Percentiles rank a stretch among this genome's conserved stretches.
Conservation (phyloP, 805 yeast genomes). For the Zygoascus biomembranicola region DNA sequence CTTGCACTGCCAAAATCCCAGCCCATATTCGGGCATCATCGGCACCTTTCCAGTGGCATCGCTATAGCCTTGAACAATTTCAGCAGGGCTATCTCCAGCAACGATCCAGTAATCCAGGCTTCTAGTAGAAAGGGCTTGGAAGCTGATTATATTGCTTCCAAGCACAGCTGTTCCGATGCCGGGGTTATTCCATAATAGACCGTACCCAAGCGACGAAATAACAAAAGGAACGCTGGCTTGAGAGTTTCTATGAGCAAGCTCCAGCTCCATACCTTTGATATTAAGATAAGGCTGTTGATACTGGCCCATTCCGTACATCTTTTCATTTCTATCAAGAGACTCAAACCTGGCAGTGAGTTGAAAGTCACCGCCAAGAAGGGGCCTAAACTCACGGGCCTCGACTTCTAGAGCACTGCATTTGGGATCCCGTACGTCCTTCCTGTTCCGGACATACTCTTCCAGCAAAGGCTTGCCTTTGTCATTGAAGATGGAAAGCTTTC, state of each 20-base stretch:
- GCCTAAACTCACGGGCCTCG: slow-evolving; percentile 16
- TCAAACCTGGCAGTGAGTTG: slow-evolving; percentile 12
- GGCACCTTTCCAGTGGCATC: slow-evolving; percentile 16
- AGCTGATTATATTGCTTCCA: slow-evolving; percentile 15
- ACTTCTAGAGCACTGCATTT: slow-evolving; percentile 13
- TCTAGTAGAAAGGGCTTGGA: slow-evolving; percentile 14
- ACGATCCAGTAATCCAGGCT: slow-evolving; percentile 14
- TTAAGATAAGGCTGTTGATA: slow-evolving; percentile 16
- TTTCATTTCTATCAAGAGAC: slow-evolving; percentile 11
- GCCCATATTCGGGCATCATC: slow-evolving; percentile 15
- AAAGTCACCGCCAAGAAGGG: slow-evolving; percentile 9
- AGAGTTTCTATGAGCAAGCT: slow-evolving; percentile 16
- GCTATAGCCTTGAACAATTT: slow-evolving; percentile 13
- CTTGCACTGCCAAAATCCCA: slow-evolving; percentile 19
- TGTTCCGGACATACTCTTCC: slow-evolving; percentile 14
- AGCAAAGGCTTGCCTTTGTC: slow-evolving; percentile 10
- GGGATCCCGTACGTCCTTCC: slow-evolving; percentile 15
- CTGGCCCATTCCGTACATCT: slow-evolving; percentile 18
- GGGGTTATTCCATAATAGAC: slow-evolving; percentile 16
- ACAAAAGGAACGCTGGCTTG: slow-evolving; percentile 18
- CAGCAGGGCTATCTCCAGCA: slow-evolving; percentile 17
- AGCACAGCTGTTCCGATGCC: slow-evolving; percentile 16
- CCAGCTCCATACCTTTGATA: slow-evolving; percentile 14
- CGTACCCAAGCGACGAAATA: slow-evolving; percentile 14
- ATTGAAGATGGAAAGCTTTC: slow-evolving; percentile 11